Evolutionary conservation across 2,329 filamentous ascomycete species (phyloP), one percentile per base, ranked within the genome.

Genomic region (Xylariaceae sp.): DNA sequence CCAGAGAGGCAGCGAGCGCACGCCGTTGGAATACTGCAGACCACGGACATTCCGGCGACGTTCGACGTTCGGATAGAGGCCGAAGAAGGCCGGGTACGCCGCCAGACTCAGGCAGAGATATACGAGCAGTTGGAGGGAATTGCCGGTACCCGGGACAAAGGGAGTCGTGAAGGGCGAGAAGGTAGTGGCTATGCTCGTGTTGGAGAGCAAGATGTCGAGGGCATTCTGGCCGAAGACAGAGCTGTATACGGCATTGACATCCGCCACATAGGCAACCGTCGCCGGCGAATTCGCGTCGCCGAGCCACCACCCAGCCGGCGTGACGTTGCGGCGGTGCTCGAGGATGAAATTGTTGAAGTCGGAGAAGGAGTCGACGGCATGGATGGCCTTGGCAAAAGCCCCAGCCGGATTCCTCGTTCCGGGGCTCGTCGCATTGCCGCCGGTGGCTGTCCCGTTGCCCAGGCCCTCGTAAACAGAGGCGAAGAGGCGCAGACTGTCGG

Each of bases 11-110:
- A 88, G 75, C 0, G 88, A 86, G 9, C 88, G 80, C 31, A 96
- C 90, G 46, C 91, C 91, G 66, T 96, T 96, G 51, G 89, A 95
- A 71, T 95, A 96, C 70, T 96, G 87, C 32, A 96, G 75, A 12
- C 88, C 87, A 50, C 91, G 83, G 29, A 96, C 89, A 60, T 90
- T 87, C 48, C 84, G 77, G 8, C 90, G 75, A 30, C 90, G 80
- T 70, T 96, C 91, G 31, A 88, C 76, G n/a, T 89, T 95, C 0
- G 90, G 89, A 66, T 96, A 96, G 3, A 96, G 75, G 0, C 88
- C 83, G 64, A 96, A 95, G 75, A 96, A 91, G 11, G 87, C 89
- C 0, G 91, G 90, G 64, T 87, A 94, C 1, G 85, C 84, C 5
- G 82, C 79, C 71, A 95, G 84, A 1, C 86, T 88, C 6, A 96